Evolutionary conservation across 805 yeast species (phyloP).

Genomic region (Candida ficus): DNA sequence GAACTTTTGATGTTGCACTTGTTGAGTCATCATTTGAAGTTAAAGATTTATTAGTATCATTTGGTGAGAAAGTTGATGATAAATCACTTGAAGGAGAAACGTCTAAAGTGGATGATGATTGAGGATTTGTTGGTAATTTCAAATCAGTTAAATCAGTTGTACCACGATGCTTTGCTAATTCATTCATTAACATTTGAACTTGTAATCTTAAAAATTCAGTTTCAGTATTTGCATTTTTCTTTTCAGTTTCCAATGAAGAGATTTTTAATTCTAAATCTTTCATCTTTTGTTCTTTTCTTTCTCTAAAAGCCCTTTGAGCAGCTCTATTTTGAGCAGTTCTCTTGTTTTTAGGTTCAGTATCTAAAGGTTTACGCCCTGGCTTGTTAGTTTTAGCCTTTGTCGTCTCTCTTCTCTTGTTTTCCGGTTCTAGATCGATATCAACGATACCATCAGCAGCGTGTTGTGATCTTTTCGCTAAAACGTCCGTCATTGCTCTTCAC

Average conservation of each 20-base stretch:
- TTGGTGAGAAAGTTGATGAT: constrained; percentile 17
- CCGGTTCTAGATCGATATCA: constrained; percentile 4
- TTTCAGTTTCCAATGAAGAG: constrained; percentile 62
- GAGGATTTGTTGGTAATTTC: constrained; percentile 18
- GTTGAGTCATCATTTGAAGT: constrained; percentile 4
- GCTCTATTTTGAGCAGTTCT: constrained; percentile 97
- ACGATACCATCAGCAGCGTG: neutral
- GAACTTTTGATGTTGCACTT: constrained; percentile 5
- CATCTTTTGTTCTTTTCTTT: constrained; percentile 85
- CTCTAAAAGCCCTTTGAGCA: constrained; percentile 97
- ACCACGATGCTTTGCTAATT: constrained; percentile 57
- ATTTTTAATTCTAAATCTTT: constrained; percentile 82
- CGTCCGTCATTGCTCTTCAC: constrained; percentile 9
- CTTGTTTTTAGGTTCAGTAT: constrained; percentile 77
- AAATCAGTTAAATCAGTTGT: constrained; percentile 23
- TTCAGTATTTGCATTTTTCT: constrained; percentile 63
- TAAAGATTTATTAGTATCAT: constrained; percentile 7
- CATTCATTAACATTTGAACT: constrained; percentile 66
- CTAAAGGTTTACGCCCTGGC: constrained; percentile 80
- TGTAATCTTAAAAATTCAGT: constrained; percentile 70
- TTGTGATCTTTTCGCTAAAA: constrained; percentile 7
- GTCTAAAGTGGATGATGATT: neutral
- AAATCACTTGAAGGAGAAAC: constrained; percentile 10
- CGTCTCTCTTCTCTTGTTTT: constrained; percentile 21
- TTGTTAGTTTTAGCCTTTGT: constrained; percentile 34